phyloP scores from a whole-genome alignment of 495 filamentous ascomycete genomes.

The Lasiosphaeris hirsuta region DNA sequence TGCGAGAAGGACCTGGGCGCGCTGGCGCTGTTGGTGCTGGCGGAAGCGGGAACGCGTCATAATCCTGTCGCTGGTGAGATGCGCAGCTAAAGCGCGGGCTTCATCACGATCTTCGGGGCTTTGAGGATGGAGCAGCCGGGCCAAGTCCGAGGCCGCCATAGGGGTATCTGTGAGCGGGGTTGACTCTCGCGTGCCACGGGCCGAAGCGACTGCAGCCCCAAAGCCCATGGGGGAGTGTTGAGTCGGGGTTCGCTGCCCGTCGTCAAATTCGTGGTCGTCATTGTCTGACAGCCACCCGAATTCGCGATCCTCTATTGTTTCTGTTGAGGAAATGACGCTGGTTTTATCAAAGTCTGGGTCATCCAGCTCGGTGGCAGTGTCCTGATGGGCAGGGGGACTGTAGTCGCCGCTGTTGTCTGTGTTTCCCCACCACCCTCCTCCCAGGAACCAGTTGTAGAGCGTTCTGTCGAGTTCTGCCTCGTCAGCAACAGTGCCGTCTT shows the following conservation, averaged over 20 bases:
- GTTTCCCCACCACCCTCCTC: slow-evolving; percentile 77
- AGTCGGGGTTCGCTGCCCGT: slow-evolving; percentile 77
- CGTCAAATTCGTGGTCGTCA: slow-evolving; percentile 25
- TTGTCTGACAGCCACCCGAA: slow-evolving; percentile 54
- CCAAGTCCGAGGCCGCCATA: slow-evolving; percentile 65
- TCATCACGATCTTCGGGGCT: slow-evolving; percentile 73
- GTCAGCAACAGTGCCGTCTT: slow-evolving; percentile 27
- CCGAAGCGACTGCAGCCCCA: slow-evolving; percentile 5
- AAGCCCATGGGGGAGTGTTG: slow-evolving; percentile 29
- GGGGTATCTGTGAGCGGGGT: slow-evolving; percentile 60
- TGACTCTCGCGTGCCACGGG: slow-evolving; percentile 45
- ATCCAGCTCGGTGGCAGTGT: slow-evolving; percentile 11
- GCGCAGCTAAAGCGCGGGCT: slow-evolving; percentile 77
- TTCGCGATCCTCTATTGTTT: slow-evolving; percentile 39
- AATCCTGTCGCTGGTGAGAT: slow-evolving; percentile 64
- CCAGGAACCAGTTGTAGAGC: slow-evolving; percentile 77
- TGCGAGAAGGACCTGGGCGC: slow-evolving; percentile 61
- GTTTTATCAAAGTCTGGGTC: slow-evolving; percentile 69
- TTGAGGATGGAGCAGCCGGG: slow-evolving; percentile 78
- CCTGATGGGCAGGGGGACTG: slow-evolving; percentile 27
- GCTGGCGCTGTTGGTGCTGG: slow-evolving; percentile 59
- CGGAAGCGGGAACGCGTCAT: slow-evolving; percentile 78
- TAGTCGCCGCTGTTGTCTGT: slow-evolving; percentile 76
- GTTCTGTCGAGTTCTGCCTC: slow-evolving; percentile 68
- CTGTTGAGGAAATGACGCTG: slow-evolving; percentile 65